Conservation (phyloP, 345 rosid genomes). For the Adansonia digitata region DNA sequence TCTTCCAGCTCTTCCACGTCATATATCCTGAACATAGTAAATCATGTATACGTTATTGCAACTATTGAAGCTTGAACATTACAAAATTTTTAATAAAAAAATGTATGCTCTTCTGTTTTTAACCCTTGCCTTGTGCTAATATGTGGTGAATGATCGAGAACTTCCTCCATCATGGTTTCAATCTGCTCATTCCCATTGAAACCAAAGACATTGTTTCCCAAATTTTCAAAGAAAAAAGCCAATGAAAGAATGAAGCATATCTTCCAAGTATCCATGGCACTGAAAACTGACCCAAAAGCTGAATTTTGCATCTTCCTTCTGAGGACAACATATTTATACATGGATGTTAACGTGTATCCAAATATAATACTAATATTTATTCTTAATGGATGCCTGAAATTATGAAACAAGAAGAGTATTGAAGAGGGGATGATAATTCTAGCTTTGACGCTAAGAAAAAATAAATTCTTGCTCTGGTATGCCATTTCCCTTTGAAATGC, state of each 20-base stretch:
- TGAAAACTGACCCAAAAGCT: not conserved
- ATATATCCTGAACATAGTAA: conserved; percentile 10
- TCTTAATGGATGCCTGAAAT: not conserved
- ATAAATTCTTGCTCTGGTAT: not conserved
- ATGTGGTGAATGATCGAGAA: conserved; percentile 8
- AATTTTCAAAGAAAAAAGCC: conserved; percentile 4
- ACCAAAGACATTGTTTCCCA: conserved; percentile 12
- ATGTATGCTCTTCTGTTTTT: not conserved
- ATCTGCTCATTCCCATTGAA: conserved; percentile 3
- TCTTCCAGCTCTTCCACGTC: conserved; percentile 22
- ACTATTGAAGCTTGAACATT: not conserved
- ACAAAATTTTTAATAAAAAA: not conserved
- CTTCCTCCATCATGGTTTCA: conserved; percentile 18
- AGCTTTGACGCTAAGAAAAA: conserved; percentile 39
- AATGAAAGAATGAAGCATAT: conserved; percentile 11
- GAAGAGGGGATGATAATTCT: conserved; percentile 16
- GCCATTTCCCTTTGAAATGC: conserved; percentile 20
- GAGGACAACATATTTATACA: conserved; percentile 25
- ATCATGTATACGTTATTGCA: not conserved
- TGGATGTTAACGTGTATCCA: not conserved
- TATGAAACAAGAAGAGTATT: conserved; percentile 23
- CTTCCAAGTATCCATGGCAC: conserved; percentile 24
- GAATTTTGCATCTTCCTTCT: conserved; percentile 5
- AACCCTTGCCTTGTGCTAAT: not conserved
- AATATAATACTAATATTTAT: not conserved